Percentiles rank a stretch among this genome's conserved stretches.
These are phyloP conservation scores for Notholithocarpus densiflorus DNA, from an alignment of 306 rosid species.

Conservation along the genomic window DNA sequence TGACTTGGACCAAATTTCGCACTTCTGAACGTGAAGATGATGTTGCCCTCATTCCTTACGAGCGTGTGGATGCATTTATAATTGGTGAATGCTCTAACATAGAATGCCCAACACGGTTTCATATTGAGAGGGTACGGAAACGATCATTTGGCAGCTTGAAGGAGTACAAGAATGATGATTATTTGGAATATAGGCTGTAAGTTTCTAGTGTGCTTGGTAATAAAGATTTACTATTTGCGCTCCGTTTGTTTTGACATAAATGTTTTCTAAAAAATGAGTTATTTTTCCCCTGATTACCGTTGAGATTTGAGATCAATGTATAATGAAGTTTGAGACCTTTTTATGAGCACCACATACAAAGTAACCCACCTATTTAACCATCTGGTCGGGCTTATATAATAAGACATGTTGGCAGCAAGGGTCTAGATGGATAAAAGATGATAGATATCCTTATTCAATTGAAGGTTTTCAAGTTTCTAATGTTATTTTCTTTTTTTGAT, in stretches of 20 bases:
- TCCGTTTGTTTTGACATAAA: background rate
- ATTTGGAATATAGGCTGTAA: slow-evolving; percentile 87
- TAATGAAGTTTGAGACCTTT: background rate
- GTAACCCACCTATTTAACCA: background rate
- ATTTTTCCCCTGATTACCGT: background rate
- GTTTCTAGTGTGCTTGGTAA: slow-evolving; percentile 28
- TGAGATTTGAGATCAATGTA: background rate
- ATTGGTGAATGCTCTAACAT: slow-evolving; percentile 82
- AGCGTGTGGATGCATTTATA: slow-evolving; percentile 82
- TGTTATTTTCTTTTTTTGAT: slow-evolving; percentile 8
- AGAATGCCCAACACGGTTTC: slow-evolving; percentile 84
- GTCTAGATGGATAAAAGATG: background rate
- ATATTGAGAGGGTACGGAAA: slow-evolving; percentile 78
- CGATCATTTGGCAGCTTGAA: slow-evolving; percentile 72
- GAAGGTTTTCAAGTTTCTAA: slow-evolving; percentile 13
- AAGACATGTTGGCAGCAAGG: too few species aligned
- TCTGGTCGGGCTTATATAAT: background rate
- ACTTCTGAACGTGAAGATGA: slow-evolving; percentile 70
- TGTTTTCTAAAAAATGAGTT: background rate
- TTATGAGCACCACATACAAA: background rate
- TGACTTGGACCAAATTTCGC: slow-evolving; percentile 88
- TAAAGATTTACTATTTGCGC: slow-evolving; percentile 5
- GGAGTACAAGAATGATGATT: slow-evolving; percentile 85
- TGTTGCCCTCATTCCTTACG: slow-evolving; percentile 86
- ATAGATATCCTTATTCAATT: background rate